Evolutionary conservation across 306 rosid species (phyloP).

Genomic region (Dryas alaskensis): DNA sequence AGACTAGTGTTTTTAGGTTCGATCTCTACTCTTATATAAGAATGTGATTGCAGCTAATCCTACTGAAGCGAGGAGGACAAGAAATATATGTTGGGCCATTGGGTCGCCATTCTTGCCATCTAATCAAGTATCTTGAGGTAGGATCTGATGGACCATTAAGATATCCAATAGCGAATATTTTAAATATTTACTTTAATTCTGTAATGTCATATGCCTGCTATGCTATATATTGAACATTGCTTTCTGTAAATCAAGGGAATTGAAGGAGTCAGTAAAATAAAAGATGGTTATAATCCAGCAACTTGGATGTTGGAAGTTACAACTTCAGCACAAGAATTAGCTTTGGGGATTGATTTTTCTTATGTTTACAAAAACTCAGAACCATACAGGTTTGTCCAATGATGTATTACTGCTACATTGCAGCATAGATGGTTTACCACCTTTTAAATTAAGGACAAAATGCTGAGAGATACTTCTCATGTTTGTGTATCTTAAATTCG

Average conservation of each 20-base stretch:
- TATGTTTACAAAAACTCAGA: conserved; percentile 36
- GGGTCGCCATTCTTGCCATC: conserved; percentile 41
- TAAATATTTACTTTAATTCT: background rate
- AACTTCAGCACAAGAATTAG: conserved; percentile 37
- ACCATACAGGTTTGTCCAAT: conserved; percentile 31
- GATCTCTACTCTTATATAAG: background rate
- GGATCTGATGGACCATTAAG: background rate
- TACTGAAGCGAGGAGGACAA: conserved; percentile 48
- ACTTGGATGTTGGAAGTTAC: conserved; percentile 59
- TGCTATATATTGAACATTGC: background rate
- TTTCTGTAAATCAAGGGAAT: conserved; percentile 32
- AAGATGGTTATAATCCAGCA: conserved; percentile 44
- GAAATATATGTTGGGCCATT: conserved; percentile 50
- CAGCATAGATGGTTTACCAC: background rate
- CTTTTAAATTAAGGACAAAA: background rate
- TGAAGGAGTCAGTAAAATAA: conserved; percentile 35
- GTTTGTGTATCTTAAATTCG: background rate
- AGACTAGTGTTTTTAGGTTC: background rate
- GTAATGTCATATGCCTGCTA: background rate
- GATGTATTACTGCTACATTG: background rate
- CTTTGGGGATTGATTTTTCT: conserved; percentile 43
- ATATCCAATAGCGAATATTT: background rate
- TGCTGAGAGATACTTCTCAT: background rate
- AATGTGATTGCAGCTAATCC: conserved; percentile 38
- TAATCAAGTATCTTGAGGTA: conserved; percentile 48